phyloP scores from a whole-genome alignment of 1,139 yeast species.

The Debaryomycetaceae sp. region DNA sequence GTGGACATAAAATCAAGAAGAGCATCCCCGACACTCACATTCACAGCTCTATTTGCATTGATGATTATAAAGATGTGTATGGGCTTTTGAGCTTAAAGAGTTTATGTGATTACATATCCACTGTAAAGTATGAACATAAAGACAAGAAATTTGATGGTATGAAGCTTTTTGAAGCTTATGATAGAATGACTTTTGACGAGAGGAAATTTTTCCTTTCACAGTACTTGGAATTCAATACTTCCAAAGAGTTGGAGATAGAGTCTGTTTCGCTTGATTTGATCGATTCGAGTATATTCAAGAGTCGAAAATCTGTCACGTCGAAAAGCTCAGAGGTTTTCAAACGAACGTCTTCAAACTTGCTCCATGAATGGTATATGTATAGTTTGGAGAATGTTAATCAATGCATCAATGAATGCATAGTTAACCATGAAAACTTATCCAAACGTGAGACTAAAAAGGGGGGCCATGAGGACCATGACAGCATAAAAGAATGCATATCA shows the following conservation, averaged over 20 bases:
- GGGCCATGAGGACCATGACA: too few species aligned
- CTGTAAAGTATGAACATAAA: conserved; percentile 11
- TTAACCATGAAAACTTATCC: conserved; percentile 6
- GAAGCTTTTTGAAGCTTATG: conserved; percentile 18
- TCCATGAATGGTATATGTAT: conserved; percentile 13
- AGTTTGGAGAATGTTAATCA: conserved; percentile 6
- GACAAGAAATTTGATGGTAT: conserved; percentile 1
- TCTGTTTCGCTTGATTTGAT: conserved; percentile 16
- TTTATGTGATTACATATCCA: conserved; percentile 21
- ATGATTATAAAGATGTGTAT: conserved; percentile 13
- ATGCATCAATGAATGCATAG: conserved; percentile 1
- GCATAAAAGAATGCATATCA: conserved; percentile 5
- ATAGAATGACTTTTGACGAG: conserved; percentile 9
- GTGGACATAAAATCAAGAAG: neutral
- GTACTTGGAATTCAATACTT: conserved; percentile 21
- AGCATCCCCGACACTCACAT: neutral
- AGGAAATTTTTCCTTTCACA: conserved; percentile 18
- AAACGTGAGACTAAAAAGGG: too few species aligned
- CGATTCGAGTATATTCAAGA: conserved; percentile 3
- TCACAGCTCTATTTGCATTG: conserved; percentile 9
- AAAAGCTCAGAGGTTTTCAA: neutral
- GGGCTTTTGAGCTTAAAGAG: conserved; percentile 18
- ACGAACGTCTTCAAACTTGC: conserved; percentile 6
- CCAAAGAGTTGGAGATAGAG: conserved; percentile 27
- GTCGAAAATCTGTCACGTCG: neutral